Evolutionary conservation across 768 basidiomycete species (phyloP), one percentile per base, ranked within the genome.

Genomic region (Galerina marginata): DNA sequence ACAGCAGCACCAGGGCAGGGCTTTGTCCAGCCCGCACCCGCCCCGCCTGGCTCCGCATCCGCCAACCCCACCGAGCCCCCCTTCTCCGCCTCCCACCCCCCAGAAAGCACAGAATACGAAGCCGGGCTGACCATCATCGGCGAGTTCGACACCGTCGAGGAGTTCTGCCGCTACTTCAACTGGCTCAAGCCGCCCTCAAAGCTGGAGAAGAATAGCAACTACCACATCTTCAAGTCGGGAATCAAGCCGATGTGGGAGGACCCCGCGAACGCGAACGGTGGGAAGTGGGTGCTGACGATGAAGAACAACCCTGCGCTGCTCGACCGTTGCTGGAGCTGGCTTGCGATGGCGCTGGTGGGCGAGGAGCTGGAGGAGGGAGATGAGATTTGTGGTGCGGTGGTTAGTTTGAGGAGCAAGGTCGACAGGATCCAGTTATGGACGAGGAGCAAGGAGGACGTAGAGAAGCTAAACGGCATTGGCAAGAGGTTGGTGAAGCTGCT

Each of bases 231-330:
- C 86, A 96, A 96, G 77, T 82, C 86, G 20, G 92, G 92, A 15
- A 95, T 95, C 79, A 93, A 94, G 71, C 93, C 93, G 12, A 96
- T 97, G 95, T 97, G 95, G 95, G 95, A 96, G 77, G 95, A 96
- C 72, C 85, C 86, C 33, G 92, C 93, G 55, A 97, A 97, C 69
- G 91, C 92, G 25, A 84, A 89, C 54, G 95, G 95, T 16, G 95
- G 95, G 38, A 96, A 95, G 77, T 97, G 95, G 95, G 93, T 95
- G 16, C 74, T 98, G 58, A 93, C 93, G 68, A 93, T 96, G 89
- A 90, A 91, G 79, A 89, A 90, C 67, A 91, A 89, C 64, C 87
- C 92, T 3, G 74, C 75, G 48, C 72, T 95, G 66, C 78, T 96
- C 51, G 95, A 97, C 78, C 82, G 91, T 39, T 93, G 90, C 73